Evolutionary conservation across 2,329 filamentous ascomycete genomes (phyloP), one percentile per base, ranked within the genome.

Genomic region (Xylariomycetidae sp.): DNA sequence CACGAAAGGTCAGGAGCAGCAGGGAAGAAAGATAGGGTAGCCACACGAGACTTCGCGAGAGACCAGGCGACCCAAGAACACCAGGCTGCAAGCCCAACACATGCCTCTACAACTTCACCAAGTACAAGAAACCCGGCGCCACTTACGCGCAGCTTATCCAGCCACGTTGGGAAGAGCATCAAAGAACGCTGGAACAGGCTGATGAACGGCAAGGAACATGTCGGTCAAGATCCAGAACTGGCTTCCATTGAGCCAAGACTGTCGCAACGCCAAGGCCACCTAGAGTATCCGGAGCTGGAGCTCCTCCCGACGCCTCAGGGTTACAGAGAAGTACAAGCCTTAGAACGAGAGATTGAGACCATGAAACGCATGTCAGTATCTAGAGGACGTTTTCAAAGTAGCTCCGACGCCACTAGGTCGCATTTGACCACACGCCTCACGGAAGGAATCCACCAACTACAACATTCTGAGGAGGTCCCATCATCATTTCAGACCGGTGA

Each of bases 241-340:
- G 36, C n/a, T 31, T 12, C 28, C 31, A 8, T 25, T 34, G 16
- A 19, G 31, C 16, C 43, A 18, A 22, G 22, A 25, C 13, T 30
- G 28, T 6, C 37, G 17, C n/a, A 38, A 20, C 19, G 28, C 10
- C 33, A 40, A 13, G 35, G 43, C 12, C 22, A 47, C 35, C 35
- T 58, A 6, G 57, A 60, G 29, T 59, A 59, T n/a, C 57, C 56
- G 1, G 57, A 60, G 30, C 51, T 60, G 6, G 56, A 60, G 33
- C 48, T 59, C 22, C 45, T 56, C 24, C 56, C 57, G 6, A 53
- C 48, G 25, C 44, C 47, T n/a, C 49, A 42, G 12, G 47, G 52
- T 1, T 57, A 52, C 31, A 46, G 49, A 32, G 57, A 60, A 25
- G 31, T 59, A 4, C 42, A 56, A 26, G 55, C 55, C 19, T 39